Conservation (phyloP, 305 asterid genomes). For the Lippia alba region DNA sequence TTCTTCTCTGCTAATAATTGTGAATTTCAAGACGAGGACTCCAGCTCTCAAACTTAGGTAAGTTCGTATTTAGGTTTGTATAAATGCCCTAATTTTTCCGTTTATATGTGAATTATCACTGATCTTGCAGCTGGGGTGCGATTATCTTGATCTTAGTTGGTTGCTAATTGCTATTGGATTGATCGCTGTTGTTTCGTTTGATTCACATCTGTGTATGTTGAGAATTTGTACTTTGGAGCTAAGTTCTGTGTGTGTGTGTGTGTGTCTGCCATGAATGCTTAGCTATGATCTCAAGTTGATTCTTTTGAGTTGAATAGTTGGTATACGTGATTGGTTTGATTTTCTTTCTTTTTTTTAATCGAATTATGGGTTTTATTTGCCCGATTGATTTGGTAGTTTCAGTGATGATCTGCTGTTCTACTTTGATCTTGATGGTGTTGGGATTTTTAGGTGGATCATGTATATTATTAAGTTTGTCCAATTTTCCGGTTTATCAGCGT, state of each 20-base stretch:
- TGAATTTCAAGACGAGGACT: conserved; percentile 35
- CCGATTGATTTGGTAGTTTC: neutral
- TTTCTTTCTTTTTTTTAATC: neutral
- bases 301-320: conserved; percentile 4
- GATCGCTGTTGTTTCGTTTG: neutral
- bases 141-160: neutral
- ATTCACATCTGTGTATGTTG: neutral
- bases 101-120: conserved; percentile 5
- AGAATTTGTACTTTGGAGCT: neutral
- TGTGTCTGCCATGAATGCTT: neutral
- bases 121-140: conserved; percentile 27
- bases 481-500: conserved; percentile 39
- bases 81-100: conserved; percentile 3
- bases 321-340: conserved; percentile 3
- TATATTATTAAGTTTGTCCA: conserved; percentile 3
- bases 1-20: neutral
- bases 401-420: neutral
- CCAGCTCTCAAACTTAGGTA: conserved; percentile 36
- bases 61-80: neutral
- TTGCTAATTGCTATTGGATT: conserved; percentile 4
- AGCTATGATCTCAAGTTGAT: conserved; percentile 21
- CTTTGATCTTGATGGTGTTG: conserved; percentile 18
- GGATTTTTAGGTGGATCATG: neutral
- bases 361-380: neutral
- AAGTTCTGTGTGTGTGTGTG: neutral